These are phyloP conservation scores for Fusarium armeniacum DNA, from an alignment of 2,329 filamentous ascomycete species.

Conservation along the genomic window DNA sequence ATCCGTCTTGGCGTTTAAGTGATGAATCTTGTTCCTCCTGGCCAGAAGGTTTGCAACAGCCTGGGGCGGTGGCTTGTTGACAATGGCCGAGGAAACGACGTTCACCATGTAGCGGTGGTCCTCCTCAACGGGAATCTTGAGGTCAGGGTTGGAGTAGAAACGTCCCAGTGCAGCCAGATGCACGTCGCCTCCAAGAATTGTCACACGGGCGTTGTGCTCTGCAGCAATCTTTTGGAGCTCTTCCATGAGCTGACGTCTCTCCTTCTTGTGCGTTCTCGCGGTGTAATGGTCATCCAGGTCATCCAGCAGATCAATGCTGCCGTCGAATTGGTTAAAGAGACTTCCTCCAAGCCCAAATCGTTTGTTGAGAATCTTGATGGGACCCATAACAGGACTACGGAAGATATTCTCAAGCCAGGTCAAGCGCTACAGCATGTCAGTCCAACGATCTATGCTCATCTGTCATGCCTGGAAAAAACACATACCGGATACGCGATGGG, in stretches of 20 bases:
- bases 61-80: slow-evolving; percentile 91
- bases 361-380: slow-evolving; percentile 90
- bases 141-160: slow-evolving; percentile 91
- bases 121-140: slow-evolving; percentile 80
- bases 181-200: slow-evolving; percentile 93
- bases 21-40: slow-evolving; percentile 85
- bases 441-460: neutral
- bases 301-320: slow-evolving; percentile 91
- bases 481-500: slow-evolving; percentile 84
- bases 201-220: slow-evolving; percentile 89
- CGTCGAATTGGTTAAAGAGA: slow-evolving; percentile 95
- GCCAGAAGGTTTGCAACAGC: slow-evolving; percentile 92
- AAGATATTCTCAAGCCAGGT: slow-evolving; percentile 98
- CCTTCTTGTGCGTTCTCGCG: slow-evolving; percentile 88
- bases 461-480: slow-evolving; percentile 42
- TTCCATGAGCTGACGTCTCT: slow-evolving; percentile 83
- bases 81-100: slow-evolving; percentile 92
- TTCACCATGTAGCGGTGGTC: slow-evolving; percentile 98
- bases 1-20: slow-evolving; percentile 79
- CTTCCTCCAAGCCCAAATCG: slow-evolving; percentile 87
- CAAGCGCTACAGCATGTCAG: slow-evolving; percentile 69
- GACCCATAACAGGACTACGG: slow-evolving; percentile 85
- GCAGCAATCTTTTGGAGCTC: slow-evolving; percentile 86
- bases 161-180: slow-evolving; percentile 92
- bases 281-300: slow-evolving; percentile 98